Percentiles rank a stretch among this genome's conserved stretches.
phyloP scores from a whole-genome alignment of 352 stramenopile genomes.

The Pythium sp. region DNA sequence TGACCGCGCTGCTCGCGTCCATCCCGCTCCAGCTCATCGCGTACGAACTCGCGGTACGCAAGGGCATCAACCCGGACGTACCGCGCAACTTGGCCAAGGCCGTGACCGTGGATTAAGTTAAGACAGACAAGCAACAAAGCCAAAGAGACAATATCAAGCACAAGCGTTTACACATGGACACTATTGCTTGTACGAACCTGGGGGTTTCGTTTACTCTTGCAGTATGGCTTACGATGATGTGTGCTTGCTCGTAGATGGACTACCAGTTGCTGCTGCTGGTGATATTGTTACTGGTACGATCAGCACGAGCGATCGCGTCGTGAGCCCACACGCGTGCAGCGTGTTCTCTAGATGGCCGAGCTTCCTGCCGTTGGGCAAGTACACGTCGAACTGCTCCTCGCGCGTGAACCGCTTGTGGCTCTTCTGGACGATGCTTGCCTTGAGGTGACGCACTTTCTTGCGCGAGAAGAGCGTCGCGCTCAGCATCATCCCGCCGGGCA shows the following conservation, averaged over 20 bases:
- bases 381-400: constrained; percentile 57
- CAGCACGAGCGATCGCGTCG: constrained; percentile 42
- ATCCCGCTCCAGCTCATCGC: constrained; percentile 97
- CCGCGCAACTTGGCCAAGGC: constrained; percentile 98
- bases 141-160: neutral
- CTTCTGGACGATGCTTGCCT: constrained; percentile 36
- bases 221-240: neutral
- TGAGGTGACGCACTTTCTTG: constrained; percentile 54
- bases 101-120: constrained; percentile 96
- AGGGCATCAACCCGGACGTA: constrained; percentile 97
- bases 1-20: constrained; percentile 95
- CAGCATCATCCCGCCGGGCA: constrained; percentile 55
- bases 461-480: constrained; percentile 35
- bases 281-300: constrained; percentile 27
- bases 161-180: neutral
- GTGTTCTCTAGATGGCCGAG: constrained; percentile 36
- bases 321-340: constrained; percentile 30
- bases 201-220: neutral
- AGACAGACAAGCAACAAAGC: neutral
- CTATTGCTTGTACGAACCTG: neutral
- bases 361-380: constrained; percentile 33
- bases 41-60: constrained; percentile 97
- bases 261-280: neutral
- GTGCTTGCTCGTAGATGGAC: neutral
- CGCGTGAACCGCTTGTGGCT: constrained; percentile 43